Evolutionary conservation across 306 rosid genomes (phyloP).

Genomic region (Delonix regia): DNA sequence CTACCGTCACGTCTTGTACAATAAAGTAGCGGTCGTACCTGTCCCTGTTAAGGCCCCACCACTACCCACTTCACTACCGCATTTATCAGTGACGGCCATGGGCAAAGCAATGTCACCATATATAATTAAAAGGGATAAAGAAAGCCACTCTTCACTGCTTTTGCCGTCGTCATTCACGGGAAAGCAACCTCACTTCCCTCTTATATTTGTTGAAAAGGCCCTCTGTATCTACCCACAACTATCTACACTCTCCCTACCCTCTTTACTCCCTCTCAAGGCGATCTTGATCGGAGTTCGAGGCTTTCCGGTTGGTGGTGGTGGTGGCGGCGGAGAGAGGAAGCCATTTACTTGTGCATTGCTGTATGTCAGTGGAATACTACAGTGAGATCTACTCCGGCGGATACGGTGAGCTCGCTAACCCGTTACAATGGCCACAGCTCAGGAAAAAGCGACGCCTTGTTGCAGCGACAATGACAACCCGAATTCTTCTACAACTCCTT

Average conservation of each 20-base stretch:
- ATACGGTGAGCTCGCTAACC: conserved; percentile 73
- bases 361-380: conserved; percentile 82
- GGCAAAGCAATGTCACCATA: not conserved
- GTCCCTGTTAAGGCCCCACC: not conserved
- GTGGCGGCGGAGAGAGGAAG: conserved; percentile 27
- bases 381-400: conserved; percentile 56
- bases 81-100: not conserved
- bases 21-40: not conserved
- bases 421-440: conserved; percentile 89
- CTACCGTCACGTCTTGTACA: not conserved
- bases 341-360: conserved; percentile 41
- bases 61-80: not conserved
- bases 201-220: not conserved
- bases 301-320: not conserved
- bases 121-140: not conserved
- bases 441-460: conserved; percentile 83
- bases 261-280: not conserved
- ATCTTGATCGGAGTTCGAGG: not conserved
- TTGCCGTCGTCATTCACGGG: conserved; percentile 25
- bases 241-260: not conserved
- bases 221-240: not conserved
- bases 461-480: conserved; percentile 28
- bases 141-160: not conserved
- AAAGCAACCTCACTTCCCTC: not conserved
- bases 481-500: conserved; percentile 38